Percentiles rank a stretch among this genome's conserved stretches.
These are phyloP conservation scores for Ananas comosus DNA, from an alignment of 176 grass and related monocot species.

Conservation along the genomic window DNA sequence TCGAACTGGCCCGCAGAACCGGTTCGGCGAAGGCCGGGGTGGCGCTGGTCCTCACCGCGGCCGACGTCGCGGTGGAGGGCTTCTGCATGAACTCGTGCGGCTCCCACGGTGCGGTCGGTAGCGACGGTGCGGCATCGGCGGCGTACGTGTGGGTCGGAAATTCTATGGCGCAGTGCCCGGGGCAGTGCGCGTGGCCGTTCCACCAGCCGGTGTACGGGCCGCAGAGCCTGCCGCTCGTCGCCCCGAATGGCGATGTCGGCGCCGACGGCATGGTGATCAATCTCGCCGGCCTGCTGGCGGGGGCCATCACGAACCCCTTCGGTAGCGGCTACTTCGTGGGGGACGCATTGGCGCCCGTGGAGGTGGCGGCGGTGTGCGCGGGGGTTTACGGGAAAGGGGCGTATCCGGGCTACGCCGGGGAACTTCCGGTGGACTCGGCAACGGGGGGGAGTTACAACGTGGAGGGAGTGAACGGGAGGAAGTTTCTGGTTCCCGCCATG, in stretches of 20 bases:
- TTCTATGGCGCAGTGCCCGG: slow-evolving; percentile 32
- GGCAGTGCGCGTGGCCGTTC: slow-evolving; percentile 69
- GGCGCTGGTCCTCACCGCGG: slow-evolving; percentile 47
- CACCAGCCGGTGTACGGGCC: slow-evolving; percentile 30
- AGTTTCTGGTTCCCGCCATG: slow-evolving; percentile 46
- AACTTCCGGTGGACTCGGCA: slow-evolving; percentile 17
- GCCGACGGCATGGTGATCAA: slow-evolving; percentile 42
- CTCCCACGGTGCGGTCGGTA: slow-evolving; percentile 25
- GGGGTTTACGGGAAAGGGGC: slow-evolving; percentile 42
- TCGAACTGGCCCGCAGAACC: slow-evolving; percentile 17
- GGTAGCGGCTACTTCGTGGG: slow-evolving; percentile 64
- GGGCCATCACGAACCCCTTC: slow-evolving; percentile 36
- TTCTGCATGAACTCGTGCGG: slow-evolving; percentile 44
- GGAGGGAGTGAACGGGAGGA: slow-evolving; percentile 31
- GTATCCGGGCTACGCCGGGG: slow-evolving; percentile 39
- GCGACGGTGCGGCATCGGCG: slow-evolving; percentile 11
- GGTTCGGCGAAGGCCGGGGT: slow-evolving; percentile 13
- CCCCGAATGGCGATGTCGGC: slow-evolving; percentile 39
- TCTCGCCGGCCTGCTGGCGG: slow-evolving; percentile 34
- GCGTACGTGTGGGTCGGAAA: slow-evolving; percentile 48
- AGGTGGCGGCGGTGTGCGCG: slow-evolving; percentile 41
- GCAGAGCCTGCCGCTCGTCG: slow-evolving; percentile 15
- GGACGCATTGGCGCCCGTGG: slow-evolving; percentile 21
- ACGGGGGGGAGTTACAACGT: slow-evolving; percentile 51
- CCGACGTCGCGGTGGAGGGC: slow-evolving; percentile 48